phyloP scores from a whole-genome alignment of 2,329 filamentous ascomycete genomes.

The Penicillium sp. region DNA sequence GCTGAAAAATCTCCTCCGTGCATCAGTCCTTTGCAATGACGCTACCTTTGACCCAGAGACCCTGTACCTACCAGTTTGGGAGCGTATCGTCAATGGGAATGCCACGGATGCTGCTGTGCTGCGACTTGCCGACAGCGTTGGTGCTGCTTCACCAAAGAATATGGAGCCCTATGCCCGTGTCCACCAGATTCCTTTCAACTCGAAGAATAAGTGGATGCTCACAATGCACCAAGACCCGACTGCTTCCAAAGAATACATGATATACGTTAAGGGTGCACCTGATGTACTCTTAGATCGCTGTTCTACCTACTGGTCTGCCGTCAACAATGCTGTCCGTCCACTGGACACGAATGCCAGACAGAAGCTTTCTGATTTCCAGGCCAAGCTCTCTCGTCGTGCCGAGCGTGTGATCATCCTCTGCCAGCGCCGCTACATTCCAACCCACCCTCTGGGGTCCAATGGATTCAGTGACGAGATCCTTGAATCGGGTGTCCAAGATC shows the following conservation, averaged over 20 bases:
- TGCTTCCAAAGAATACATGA: slow-evolving; percentile 30
- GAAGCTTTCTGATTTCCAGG: slow-evolving; percentile 61
- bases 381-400: slow-evolving; percentile 67
- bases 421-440: slow-evolving; percentile 56
- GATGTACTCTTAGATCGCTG: slow-evolving; percentile 70
- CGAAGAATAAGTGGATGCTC: slow-evolving; percentile 83
- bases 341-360: slow-evolving; percentile 52
- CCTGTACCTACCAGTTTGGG: slow-evolving; percentile 56
- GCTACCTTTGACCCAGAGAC: slow-evolving; percentile 71
- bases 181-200: slow-evolving; percentile 75
- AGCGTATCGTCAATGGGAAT: slow-evolving; percentile 70
- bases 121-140: slow-evolving; percentile 67
- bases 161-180: slow-evolving; percentile 61
- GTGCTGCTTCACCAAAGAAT: slow-evolving; percentile 58
- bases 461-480: slow-evolving; percentile 54
- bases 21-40: slow-evolving; percentile 71
- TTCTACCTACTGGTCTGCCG: slow-evolving; percentile 57
- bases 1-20: slow-evolving; percentile 59
- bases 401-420: slow-evolving; percentile 70
- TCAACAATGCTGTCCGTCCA: slow-evolving; percentile 54
- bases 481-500: slow-evolving; percentile 39
- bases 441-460: slow-evolving; percentile 46
- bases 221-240: slow-evolving; percentile 47
- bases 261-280: slow-evolving; percentile 72
- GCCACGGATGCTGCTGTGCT: slow-evolving; percentile 75